Conservation (phyloP, 805 yeast genomes). For the Saccharomyces paradoxus region DNA sequence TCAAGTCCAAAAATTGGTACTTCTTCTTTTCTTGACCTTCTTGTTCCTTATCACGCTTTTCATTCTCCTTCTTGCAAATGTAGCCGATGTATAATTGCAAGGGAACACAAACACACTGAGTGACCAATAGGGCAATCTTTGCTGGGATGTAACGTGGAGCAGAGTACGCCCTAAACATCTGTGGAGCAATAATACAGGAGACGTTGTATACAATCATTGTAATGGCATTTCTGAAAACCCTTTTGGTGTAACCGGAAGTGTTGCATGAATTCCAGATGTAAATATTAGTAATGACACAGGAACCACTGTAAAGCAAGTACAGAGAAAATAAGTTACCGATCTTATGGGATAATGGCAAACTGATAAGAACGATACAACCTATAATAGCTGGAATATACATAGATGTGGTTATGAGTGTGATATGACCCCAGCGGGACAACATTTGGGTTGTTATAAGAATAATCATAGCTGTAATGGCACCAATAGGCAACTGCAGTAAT, state of each 20-base stretch:
- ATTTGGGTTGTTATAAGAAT: constrained; percentile 35
- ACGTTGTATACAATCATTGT: constrained; percentile 53
- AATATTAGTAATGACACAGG: constrained; percentile 48
- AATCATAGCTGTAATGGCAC: constrained; percentile 39
- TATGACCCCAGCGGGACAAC: constrained; percentile 30
- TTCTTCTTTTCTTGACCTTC: constrained; percentile 29
- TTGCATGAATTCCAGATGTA: constrained; percentile 57
- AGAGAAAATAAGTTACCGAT: constrained; percentile 44
- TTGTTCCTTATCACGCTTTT: constrained; percentile 36
- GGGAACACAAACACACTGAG: constrained; percentile 41
- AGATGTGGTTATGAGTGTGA: constrained; percentile 32
- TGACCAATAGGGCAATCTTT: constrained; percentile 45
- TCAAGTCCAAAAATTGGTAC: constrained; percentile 46
- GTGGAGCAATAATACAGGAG: constrained; percentile 58
- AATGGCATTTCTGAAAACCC: constrained; percentile 43
- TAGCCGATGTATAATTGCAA: constrained; percentile 36
- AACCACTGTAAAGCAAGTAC: constrained; percentile 46
- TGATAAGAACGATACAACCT: constrained; percentile 40
- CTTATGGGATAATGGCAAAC: constrained; percentile 28
- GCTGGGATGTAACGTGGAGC: constrained; percentile 52
- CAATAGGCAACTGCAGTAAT: constrained; percentile 49
- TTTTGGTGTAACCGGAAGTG: constrained; percentile 55
- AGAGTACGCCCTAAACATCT: constrained; percentile 43
- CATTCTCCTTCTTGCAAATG: constrained; percentile 43
- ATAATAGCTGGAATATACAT: constrained; percentile 43